phyloP scores from a whole-genome alignment of 345 rosid genomes.

The Linum usitatissimum region DNA sequence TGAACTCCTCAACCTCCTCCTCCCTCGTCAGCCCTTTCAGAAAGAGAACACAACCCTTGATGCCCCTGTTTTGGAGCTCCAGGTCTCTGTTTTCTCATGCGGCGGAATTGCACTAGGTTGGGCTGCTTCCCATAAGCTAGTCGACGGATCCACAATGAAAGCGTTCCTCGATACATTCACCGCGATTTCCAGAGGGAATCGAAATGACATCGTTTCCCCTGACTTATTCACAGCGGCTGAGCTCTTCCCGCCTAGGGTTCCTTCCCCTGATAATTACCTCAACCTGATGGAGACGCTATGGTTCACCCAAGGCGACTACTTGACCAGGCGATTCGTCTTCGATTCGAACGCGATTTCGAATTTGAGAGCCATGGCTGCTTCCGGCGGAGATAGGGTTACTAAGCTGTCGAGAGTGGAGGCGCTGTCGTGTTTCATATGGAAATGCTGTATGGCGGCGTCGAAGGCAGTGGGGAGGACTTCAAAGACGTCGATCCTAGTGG shows the following conservation, averaged over 20 bases:
- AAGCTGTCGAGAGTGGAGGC: conserved; percentile 1
- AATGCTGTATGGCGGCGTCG: conserved; percentile 14
- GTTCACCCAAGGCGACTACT: background rate
- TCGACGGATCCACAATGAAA: background rate
- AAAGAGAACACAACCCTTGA: background rate
- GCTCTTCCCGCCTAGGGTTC: background rate
- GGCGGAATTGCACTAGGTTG: background rate
- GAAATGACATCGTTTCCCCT: background rate
- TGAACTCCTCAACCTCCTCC: background rate
- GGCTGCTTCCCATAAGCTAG: background rate
- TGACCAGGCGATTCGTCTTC: background rate
- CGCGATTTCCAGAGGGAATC: background rate
- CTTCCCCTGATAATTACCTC: background rate
- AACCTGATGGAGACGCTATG: background rate
- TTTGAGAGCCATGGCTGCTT: background rate
- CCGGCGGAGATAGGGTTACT: background rate
- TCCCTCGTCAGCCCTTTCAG: background rate
- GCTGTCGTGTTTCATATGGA: conserved; percentile 6
- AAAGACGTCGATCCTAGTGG: conserved; percentile 9
- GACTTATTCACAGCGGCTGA: background rate
- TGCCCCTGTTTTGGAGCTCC: background rate
- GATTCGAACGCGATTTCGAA: background rate
- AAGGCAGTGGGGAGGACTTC: background rate
- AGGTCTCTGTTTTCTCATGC: background rate
- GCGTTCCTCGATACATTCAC: background rate